These are phyloP conservation scores for Tetrapyrgos nigripes DNA, from an alignment of 1,284 basidiomycete species.

Conservation along the genomic window DNA sequence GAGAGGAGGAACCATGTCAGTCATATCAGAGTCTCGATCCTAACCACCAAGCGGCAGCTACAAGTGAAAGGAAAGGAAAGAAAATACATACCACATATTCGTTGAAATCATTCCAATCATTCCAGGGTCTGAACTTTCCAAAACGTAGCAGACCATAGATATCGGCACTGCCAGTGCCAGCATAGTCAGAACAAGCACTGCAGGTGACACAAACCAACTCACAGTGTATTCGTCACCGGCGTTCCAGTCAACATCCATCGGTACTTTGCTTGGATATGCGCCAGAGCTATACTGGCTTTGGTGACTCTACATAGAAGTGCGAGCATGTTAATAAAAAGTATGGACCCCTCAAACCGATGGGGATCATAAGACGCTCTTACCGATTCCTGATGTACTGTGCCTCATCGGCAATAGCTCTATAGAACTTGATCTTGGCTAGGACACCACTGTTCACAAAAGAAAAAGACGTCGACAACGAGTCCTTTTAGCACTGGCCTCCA, in stretches of 20 bases:
- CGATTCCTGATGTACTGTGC: slow-evolving; percentile 76
- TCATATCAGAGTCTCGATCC: no score
- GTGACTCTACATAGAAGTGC: slow-evolving; percentile 47
- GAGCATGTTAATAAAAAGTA: neutral
- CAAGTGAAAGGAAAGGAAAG: neutral
- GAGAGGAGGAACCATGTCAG: no score
- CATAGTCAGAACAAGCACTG: neutral
- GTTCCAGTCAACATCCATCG: slow-evolving; percentile 79
- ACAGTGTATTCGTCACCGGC: slow-evolving; percentile 74
- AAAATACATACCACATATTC: slow-evolving; percentile 51
- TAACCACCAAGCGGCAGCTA: neutral
- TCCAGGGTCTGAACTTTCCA: slow-evolving; percentile 70
- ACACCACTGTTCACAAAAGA: slow-evolving; percentile 48
- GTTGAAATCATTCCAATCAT: slow-evolving; percentile 71
- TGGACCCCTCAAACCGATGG: neutral
- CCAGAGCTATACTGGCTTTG: slow-evolving; percentile 61
- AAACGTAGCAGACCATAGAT: slow-evolving; percentile 74
- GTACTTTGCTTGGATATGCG: slow-evolving; percentile 63
- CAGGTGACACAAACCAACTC: slow-evolving; percentile 22
- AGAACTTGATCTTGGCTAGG: slow-evolving; percentile 62
- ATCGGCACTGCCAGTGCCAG: slow-evolving; percentile 53
- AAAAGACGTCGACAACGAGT: neutral
- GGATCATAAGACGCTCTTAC: slow-evolving; percentile 28
- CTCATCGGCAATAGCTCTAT: slow-evolving; percentile 70
- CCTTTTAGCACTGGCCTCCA: slow-evolving; percentile 5